A percentile compares a stretch with the other conserved stretches of the same genome.
phyloP scores from a whole-genome alignment of 1,284 basidiomycete species.

The Polyporus tsugae region DNA sequence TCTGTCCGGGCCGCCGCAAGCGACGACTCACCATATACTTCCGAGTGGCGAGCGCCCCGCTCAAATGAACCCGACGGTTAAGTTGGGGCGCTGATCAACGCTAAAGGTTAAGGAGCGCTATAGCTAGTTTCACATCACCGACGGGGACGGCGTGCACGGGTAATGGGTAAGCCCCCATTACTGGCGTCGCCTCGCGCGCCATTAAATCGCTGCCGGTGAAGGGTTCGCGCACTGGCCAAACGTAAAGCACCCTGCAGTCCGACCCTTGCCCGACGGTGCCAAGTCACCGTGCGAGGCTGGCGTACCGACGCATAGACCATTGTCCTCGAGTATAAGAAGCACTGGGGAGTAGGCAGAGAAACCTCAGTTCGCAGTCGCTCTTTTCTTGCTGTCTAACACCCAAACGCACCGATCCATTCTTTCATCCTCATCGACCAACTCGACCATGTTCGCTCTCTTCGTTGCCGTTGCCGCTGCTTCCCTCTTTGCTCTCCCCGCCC shows the following conservation, averaged over 20 bases:
- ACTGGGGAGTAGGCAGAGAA: not conserved
- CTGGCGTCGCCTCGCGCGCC: not conserved
- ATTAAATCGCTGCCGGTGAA: not conserved
- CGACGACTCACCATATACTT: not conserved
- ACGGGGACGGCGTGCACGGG: not conserved
- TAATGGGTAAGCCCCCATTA: not conserved
- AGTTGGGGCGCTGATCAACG: not conserved
- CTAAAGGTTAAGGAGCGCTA: not conserved
- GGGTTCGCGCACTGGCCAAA: not conserved
- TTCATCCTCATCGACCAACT: constrained; percentile 1
- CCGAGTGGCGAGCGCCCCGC: not conserved
- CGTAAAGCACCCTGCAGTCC: not conserved
- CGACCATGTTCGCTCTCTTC: constrained; percentile 28
- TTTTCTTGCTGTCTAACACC: constrained; percentile 22
- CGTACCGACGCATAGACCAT: constrained; percentile 6
- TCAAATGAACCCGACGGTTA: not conserved
- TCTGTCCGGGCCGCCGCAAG: not conserved
- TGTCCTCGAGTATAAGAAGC: constrained; percentile 18
- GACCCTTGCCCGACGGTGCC: not conserved
- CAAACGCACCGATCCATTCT: constrained; percentile 16
- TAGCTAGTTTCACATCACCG: not conserved
- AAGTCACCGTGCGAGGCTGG: not conserved
- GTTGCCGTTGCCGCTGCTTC: constrained; percentile 24
- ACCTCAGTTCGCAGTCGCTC: constrained; percentile 28
- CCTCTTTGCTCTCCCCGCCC: constrained; percentile 31